phyloP scores from a whole-genome alignment of 371 early-diverging fungal genomes.

The Phascolomyces articulosus region DNA sequence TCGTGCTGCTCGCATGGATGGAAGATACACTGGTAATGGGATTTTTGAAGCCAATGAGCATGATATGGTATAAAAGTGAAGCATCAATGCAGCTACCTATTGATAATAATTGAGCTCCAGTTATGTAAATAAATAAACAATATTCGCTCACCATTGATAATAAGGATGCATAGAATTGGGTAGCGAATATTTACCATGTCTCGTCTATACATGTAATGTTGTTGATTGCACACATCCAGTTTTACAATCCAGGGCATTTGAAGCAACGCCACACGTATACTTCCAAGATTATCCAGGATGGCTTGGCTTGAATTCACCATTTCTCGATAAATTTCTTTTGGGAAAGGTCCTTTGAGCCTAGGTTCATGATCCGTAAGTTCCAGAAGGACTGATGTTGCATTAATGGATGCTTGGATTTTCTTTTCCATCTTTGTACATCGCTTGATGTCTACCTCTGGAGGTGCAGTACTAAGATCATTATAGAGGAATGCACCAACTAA shows the following conservation, averaged over 20 bases:
- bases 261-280: constrained; percentile 53
- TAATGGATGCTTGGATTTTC: constrained; percentile 42
- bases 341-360: constrained; percentile 61
- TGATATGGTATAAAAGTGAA: constrained; percentile 51
- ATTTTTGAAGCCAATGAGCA: constrained; percentile 56
- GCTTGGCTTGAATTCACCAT: constrained; percentile 60
- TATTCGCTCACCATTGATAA: not conserved
- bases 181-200: constrained; percentile 59
- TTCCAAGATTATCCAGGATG: constrained; percentile 56
- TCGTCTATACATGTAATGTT: constrained; percentile 47
- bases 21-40: constrained; percentile 60
- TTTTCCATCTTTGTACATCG: constrained; percentile 37
- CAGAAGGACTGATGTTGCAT: constrained; percentile 47
- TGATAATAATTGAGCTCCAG: not conserved
- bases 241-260: constrained; percentile 55
- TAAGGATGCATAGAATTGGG: too few relatives aligned
- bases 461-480: constrained; percentile 23
- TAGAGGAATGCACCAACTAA: constrained; percentile 45
- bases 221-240: constrained; percentile 30
- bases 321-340: constrained; percentile 54
- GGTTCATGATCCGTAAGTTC: constrained; percentile 61
- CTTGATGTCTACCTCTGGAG: constrained; percentile 33
- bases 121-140: constrained; percentile 1
- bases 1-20: constrained; percentile 57
- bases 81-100: constrained; percentile 44